phyloP scores from a whole-genome alignment of 73 alveolate genomes.

The Chromera velia region DNA sequence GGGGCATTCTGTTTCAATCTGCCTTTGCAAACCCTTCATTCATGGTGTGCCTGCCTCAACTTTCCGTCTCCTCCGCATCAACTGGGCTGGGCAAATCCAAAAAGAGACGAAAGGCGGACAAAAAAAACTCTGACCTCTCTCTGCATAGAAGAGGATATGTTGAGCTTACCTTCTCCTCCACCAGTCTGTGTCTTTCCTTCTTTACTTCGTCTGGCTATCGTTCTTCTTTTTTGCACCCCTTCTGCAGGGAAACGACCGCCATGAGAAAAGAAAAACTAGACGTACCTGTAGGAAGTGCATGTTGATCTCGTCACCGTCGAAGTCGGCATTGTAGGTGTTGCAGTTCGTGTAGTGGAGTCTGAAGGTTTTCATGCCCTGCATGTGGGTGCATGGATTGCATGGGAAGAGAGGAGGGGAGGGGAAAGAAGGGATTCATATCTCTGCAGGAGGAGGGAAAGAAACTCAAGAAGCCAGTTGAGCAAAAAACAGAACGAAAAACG shows the following conservation, averaged over 20 bases:
- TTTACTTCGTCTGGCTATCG: not conserved
- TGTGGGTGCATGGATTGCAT: slow-evolving; percentile 67
- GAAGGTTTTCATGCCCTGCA: slow-evolving; percentile 88
- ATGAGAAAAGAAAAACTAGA: slow-evolving; percentile 35
- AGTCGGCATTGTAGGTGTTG: slow-evolving; percentile 98
- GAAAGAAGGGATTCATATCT: too few species aligned
- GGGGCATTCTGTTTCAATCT: too few species aligned
- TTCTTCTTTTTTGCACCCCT: not conserved
- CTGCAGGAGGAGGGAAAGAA: too few species aligned
- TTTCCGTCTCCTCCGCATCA: too few species aligned
- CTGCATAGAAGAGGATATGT: too few species aligned
- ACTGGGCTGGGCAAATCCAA: too few species aligned
- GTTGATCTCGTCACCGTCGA: slow-evolving; percentile 99
- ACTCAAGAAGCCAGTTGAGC: not conserved
- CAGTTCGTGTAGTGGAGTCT: slow-evolving; percentile 98
- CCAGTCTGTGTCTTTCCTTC: not conserved
- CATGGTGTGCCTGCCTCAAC: too few species aligned
- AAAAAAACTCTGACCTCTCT: too few species aligned
- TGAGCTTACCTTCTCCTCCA: too few species aligned
- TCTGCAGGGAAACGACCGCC: not conserved
- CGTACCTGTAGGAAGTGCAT: slow-evolving; percentile 87
- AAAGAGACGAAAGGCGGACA: too few species aligned
- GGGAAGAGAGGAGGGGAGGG: too few species aligned
- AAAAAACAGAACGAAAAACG: not conserved
- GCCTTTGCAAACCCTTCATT: too few species aligned